Base-by-base conservation (phyloP, 257 asterid genomes). In the Petrea volubilis region DNA sequence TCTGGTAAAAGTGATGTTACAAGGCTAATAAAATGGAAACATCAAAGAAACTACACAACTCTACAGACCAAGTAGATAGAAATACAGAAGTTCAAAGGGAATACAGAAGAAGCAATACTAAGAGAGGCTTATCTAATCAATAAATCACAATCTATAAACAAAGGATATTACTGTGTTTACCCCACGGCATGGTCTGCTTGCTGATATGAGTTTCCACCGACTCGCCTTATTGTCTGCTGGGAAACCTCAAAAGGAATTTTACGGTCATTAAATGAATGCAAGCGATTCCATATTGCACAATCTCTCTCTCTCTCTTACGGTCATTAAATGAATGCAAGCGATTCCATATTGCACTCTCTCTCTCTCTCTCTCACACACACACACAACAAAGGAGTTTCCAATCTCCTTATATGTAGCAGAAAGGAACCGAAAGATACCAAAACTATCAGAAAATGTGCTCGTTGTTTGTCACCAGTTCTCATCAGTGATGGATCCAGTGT, bases 401-500 rank as follows among this genome's bases (percentile, higher is more conserved):
- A 29, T 58, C 73, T 47, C 53, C 53, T 33, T 10, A 5, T 3
- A 17, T n/a, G 24, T 67, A 28, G 44, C 38, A 29, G 18, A 31
- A 49, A 46, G 21, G 51, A 51, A 59, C 46, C 15, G 1, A 13
- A 46, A 23, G 50, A 50, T 12, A 14, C 21, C 57, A 23, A 29
- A 72, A 43, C 67, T 11, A 46, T 11, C 20, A 41, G 64, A 34
- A 1, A 56, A 34, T 29, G 46, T 28, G 31, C 17, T 6, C 36
- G 33, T 18, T 67, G 62, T 49, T 60, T 6, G 56, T 43, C 47
- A 58, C 60, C 63, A 46, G n/a, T 63, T 56, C n/a, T 56, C 68
- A 62, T 34, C 47, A 44, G 46, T 3, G 11, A 72, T 29, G 34
- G 40, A 40, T 55, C 5, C 31, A 36, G 14, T 43, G 34, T 47